A percentile compares a stretch with the other conserved stretches of the same genome.
These are phyloP conservation scores for Orbilia javanica DNA, from an alignment of 2,329 filamentous ascomycete species.

Conservation along the genomic window DNA sequence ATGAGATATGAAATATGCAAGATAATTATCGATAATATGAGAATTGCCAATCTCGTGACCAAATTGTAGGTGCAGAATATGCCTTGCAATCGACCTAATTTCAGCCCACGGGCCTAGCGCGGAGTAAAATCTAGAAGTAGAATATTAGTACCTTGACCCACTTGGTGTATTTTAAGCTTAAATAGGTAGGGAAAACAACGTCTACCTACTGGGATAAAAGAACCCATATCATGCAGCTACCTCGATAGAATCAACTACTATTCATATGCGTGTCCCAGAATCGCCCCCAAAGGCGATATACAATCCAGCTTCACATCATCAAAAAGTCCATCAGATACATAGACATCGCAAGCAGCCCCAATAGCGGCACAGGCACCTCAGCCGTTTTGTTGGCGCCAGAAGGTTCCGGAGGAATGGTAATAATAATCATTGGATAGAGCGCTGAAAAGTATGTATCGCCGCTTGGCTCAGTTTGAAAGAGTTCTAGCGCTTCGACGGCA, in stretches of 20 bases:
- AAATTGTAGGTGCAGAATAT: too few species aligned
- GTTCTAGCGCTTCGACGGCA: neutral
- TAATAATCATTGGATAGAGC: neutral
- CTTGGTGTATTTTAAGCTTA: too few species aligned
- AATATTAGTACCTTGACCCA: neutral
- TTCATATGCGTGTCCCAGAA: neutral
- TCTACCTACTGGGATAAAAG: neutral
- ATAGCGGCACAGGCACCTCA: neutral
- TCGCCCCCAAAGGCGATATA: neutral
- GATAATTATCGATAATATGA: neutral
- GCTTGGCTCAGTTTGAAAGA: neutral
- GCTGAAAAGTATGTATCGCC: neutral
- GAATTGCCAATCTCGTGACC: too few species aligned
- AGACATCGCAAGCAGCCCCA: neutral
- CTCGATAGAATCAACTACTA: too few species aligned
- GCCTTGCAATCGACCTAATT: neutral
- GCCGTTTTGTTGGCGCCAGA: neutral
- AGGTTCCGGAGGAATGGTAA: neutral
- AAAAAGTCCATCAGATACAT: constrained; percentile 14
- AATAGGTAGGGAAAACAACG: too few species aligned
- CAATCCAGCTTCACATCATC: neutral
- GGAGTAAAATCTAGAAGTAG: neutral
- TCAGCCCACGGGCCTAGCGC: neutral
- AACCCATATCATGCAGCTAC: too few species aligned
- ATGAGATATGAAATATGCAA: neutral